Evolutionary conservation across 495 filamentous ascomycete genomes (phyloP).

Genomic region (Hypoxylon lienhwacheense): DNA sequence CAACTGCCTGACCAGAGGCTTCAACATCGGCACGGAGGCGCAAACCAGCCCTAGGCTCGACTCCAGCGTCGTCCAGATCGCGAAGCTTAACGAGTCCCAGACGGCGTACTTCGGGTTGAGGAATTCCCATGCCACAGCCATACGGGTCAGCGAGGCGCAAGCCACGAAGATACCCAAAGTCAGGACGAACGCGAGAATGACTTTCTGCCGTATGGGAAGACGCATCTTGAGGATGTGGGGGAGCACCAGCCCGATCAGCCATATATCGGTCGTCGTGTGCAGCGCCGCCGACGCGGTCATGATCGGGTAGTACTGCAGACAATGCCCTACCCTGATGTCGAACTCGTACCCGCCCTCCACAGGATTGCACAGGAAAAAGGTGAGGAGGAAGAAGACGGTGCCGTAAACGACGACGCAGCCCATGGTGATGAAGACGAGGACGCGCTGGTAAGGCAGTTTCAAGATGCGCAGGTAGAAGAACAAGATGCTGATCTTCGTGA

Average conservation of each 20-base stretch:
- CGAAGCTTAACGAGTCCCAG: constrained; percentile 32
- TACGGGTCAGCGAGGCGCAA: constrained; percentile 41
- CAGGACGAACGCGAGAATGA: constrained; percentile 40
- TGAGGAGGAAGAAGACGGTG: constrained; percentile 42
- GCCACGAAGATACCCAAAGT: constrained; percentile 44
- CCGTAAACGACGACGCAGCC: constrained; percentile 38
- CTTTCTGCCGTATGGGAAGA: constrained; percentile 39
- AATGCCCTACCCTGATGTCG: constrained; percentile 36
- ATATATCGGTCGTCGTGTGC: constrained; percentile 42
- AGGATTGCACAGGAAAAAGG: constrained; percentile 46
- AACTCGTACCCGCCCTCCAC: constrained; percentile 27
- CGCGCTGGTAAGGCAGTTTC: constrained; percentile 34
- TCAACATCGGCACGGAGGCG: constrained; percentile 33
- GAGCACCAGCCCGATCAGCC: constrained; percentile 43
- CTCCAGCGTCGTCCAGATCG: constrained; percentile 35
- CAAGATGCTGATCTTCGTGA: constrained; percentile 46
- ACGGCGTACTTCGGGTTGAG: constrained; percentile 33
- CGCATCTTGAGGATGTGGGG: constrained; percentile 42
- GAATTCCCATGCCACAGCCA: constrained; percentile 33
- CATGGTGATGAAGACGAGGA: constrained; percentile 40
- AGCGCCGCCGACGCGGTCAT: constrained; percentile 40
- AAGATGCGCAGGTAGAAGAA: constrained; percentile 48
- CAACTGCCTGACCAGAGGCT: constrained; percentile 27
- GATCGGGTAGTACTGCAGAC: constrained; percentile 40
- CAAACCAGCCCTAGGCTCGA: constrained; percentile 32